Conservation (phyloP, 495 filamentous ascomycete species). For the Cudoniella acicularis region DNA sequence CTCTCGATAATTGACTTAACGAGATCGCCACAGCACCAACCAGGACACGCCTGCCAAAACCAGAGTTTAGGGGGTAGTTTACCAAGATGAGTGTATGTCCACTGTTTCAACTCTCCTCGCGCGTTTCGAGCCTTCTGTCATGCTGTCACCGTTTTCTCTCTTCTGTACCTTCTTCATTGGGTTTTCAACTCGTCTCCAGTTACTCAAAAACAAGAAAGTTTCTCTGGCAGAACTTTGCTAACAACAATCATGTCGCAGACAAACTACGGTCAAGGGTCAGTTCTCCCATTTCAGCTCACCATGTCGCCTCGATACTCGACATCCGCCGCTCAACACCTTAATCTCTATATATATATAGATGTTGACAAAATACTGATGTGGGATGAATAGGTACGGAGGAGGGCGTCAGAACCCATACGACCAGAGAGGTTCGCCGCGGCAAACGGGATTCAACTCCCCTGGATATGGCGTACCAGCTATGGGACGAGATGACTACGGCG, state of each 20-base stretch:
- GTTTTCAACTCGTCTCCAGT: constrained; percentile 9
- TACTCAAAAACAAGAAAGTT: constrained; percentile 22
- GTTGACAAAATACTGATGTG: constrained; percentile 1
- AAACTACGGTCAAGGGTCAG: constrained; percentile 22
- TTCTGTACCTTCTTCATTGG: constrained; percentile 1
- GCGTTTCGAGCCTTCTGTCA: constrained; percentile 3
- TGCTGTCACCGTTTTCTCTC: background rate
- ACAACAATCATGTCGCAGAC: constrained; percentile 27
- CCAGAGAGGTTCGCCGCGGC: constrained; percentile 31
- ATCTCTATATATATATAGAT: background rate
- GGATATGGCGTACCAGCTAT: constrained; percentile 34
- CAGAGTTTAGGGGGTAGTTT: constrained; percentile 10
- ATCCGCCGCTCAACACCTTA: background rate
- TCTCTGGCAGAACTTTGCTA: constrained; percentile 23
- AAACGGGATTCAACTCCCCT: constrained; percentile 35
- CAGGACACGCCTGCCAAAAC: constrained; percentile 1
- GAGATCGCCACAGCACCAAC: no score
- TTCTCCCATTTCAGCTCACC: constrained; percentile 1
- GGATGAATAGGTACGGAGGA: constrained; percentile 34
- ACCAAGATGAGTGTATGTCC: constrained; percentile 36
- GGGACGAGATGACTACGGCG: constrained; percentile 44
- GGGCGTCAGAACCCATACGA: constrained; percentile 49
- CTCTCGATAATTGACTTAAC: no score
- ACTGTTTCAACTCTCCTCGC: constrained; percentile 18
- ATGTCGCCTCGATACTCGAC: no score